These are phyloP conservation scores for Nicotiana sylvestris DNA, from an alignment of 257 asterid genomes.

Conservation along the genomic window DNA sequence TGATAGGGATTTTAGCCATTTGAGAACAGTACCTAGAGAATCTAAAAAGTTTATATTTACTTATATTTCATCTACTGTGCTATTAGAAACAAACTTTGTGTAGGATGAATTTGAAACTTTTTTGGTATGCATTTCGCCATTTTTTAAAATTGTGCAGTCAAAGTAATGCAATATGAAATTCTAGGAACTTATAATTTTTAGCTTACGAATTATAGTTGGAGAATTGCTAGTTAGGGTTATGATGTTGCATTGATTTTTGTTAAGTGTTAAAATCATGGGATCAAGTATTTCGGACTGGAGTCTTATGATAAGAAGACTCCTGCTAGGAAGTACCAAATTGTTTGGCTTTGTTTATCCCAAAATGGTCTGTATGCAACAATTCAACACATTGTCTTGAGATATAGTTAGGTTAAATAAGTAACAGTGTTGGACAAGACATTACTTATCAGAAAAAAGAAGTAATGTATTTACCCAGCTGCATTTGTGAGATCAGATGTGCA, in stretches of 20 bases:
- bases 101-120: not conserved
- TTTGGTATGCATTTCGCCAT: not conserved
- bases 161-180: not conserved
- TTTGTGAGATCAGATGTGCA: no score
- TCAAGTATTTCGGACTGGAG: not conserved
- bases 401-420: not conserved
- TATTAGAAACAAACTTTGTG: not conserved
- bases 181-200: not conserved
- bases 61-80: slow-evolving; percentile 15
- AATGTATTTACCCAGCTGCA: no score
- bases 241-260: not conserved
- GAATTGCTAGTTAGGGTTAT: not conserved
- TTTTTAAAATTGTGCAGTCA: not conserved
- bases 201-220: not conserved
- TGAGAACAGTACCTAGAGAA: slow-evolving; percentile 20
- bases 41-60: slow-evolving; percentile 28
- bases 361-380: not conserved
- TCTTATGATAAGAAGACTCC: not conserved
- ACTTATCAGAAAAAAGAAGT: not conserved
- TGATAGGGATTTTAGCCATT: slow-evolving; percentile 25
- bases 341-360: not conserved
- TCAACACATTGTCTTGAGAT: not conserved
- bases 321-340: not conserved
- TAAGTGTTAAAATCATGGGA: not conserved
- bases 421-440: not conserved